Evolutionary conservation across 768 basidiomycete genomes (phyloP), one percentile per base, ranked within the genome.

Genomic region (Mycena vitilis): DNA sequence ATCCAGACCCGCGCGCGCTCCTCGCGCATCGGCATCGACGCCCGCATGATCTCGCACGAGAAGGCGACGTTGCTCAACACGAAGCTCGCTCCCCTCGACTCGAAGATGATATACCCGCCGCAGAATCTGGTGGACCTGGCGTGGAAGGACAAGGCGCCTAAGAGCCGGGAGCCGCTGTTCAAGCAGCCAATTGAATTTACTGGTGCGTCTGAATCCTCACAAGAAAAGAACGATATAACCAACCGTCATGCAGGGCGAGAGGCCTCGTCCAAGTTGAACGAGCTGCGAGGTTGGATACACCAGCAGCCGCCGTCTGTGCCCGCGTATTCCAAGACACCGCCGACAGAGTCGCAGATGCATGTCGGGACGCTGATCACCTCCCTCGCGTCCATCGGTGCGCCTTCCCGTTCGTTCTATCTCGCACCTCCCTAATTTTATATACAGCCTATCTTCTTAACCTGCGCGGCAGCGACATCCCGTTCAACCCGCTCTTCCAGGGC

Each of bases 401-500:
- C 15, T 48, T 36, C 47, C 18, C 42, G n/a, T 38, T 45, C 54
- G 18, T 10, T 4, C 37, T 8, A 52, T 47, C 37, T 47, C 30
- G 30, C 30, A 18, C 23, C 40, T 71, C 38, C 38, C 55, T 76
- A 55, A 55, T 53, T 30, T 30, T 30, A 5, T 30, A 20, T 38
- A 40, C 80, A 88, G 97, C 97, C 0, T 98, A 95, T 82, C 74
- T 93, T 3, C 83, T 98, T 40, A 99, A 99, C 75, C 81, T 96
- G 61, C 91, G 97, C 56, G 96, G 96, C 42, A 86, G 88, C 4
- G 96, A 98, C 74, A 91, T 98, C 54, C 94, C 95, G 0, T 94
- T 89, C 83, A 96, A 95, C 76, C 97, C 97, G 0, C 87, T 99
- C 11, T 97, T 98, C 82, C 93, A 92, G 59, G 87, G 93, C 0